Evolutionary conservation across 768 basidiomycete species (phyloP), one percentile per base, ranked within the genome.

Genomic region (Steccherinum ochraceum): DNA sequence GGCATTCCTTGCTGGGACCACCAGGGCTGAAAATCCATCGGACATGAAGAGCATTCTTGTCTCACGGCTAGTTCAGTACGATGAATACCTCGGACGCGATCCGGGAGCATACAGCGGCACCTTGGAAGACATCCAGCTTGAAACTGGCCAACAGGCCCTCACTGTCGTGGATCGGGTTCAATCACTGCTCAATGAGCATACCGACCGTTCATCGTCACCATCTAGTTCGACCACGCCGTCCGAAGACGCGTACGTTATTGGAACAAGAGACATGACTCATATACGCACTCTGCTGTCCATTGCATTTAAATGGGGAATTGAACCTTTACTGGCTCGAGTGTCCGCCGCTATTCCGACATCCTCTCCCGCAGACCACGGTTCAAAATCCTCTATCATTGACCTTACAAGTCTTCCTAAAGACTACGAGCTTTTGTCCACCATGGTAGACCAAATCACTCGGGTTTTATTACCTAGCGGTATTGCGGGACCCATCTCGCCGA

Each of bases 251-350:
- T 72, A 74, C 25, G 60, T 70, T 12, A 68, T 91, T 50, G 89
- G 87, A 0, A 77, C 83, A 1, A 77, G 84, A 46, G 89, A 92
- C 64, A 63, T 89, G 24, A 66, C 71, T 4, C 68, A 79, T 52
- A 62, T 91, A 1, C 76, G 82, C 20, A 84, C 81, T 0, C 70
- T 90, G 24, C 61, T 87, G 13, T 78, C 84, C 12, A 75, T 91
- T 52, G 63, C 77, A 23, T 86, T 91, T 61, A 83, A 80, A 56
- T 89, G 88, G 89, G 84, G 79, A 5, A 64, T 80, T 2, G 76
- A 82, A 12, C 78, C 78, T 2, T 60, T 84, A 3, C 69, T 86
- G 35, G 55, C 63, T 12, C 71, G 68, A 46, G 65, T 81, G n/a
- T 44, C 53, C 3, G 52, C 55, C 3, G 61, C 58, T 1, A 60